Evolutionary conservation across 2,329 filamentous ascomycete species (phyloP).

Genomic region (Sarocladium strictum): DNA sequence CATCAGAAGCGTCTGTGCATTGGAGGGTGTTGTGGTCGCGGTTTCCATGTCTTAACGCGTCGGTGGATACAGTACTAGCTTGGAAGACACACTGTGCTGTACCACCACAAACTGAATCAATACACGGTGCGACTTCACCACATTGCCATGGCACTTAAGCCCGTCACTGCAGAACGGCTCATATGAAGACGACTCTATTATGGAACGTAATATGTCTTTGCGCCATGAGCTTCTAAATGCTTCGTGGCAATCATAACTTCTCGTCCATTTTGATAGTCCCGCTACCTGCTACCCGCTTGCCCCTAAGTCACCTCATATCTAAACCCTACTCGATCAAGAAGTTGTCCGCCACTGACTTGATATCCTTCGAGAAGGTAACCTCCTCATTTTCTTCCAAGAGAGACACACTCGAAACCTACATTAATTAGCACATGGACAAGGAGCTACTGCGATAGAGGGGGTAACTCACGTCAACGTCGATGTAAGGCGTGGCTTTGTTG

Average conservation of each 20-base stretch:
- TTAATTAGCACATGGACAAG: slow-evolving; percentile 19
- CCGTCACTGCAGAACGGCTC: too few relatives aligned
- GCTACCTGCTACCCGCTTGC: slow-evolving; percentile 6
- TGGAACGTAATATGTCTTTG: slow-evolving; percentile 11
- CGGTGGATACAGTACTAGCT: background rate
- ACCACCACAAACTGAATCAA: too few relatives aligned
- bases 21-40: background rate
- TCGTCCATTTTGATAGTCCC: slow-evolving; percentile 10
- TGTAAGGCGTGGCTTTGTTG: slow-evolving; percentile 76
- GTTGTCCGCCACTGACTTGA: slow-evolving; percentile 69
- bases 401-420: slow-evolving; percentile 58
- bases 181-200: background rate
- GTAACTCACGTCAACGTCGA: slow-evolving; percentile 84
- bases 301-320: background rate
- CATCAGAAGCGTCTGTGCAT: background rate
- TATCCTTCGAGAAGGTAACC: slow-evolving; percentile 75
- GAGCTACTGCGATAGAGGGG: too few relatives aligned
- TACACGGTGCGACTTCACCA: too few relatives aligned
- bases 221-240: slow-evolving; percentile 13
- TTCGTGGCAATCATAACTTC: slow-evolving; percentile 6
- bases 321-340: slow-evolving; percentile 65
- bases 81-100: background rate
- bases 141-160: too few relatives aligned
- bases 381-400: slow-evolving; percentile 72
- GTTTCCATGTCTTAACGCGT: slow-evolving; percentile 5